phyloP scores from a whole-genome alignment of 768 basidiomycete genomes.

The Nidularia pulvinata region DNA sequence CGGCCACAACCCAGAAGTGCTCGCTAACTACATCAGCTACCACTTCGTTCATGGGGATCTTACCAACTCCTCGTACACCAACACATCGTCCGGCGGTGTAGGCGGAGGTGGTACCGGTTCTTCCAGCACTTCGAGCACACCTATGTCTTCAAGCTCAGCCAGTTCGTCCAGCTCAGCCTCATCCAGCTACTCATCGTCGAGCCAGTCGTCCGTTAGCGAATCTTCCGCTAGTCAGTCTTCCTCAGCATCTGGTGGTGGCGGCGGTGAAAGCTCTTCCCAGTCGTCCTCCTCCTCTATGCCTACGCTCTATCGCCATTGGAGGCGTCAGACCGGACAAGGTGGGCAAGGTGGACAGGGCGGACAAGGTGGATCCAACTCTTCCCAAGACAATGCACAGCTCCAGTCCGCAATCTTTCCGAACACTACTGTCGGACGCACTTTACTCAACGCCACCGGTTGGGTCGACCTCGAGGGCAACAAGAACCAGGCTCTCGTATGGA shows the following conservation, averaged over 20 bases:
- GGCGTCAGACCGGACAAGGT: neutral
- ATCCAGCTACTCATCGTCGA: neutral
- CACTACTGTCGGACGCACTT: slow-evolving; percentile 62
- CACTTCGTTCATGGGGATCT: slow-evolving; percentile 58
- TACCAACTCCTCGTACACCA: slow-evolving; percentile 13
- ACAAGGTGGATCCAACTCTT: too few relatives aligned
- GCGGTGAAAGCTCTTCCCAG: neutral
- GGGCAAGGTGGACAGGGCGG: neutral
- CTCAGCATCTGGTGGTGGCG: neutral
- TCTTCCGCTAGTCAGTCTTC: neutral
- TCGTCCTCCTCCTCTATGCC: neutral
- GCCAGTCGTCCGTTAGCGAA: neutral
- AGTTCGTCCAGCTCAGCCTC: neutral
- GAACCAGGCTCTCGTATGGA: slow-evolving; percentile 50
- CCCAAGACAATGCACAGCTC: slow-evolving; percentile 1
- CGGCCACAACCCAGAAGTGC: slow-evolving; percentile 11
- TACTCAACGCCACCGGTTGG: slow-evolving; percentile 46
- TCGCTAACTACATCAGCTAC: slow-evolving; percentile 54
- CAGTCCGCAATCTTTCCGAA: slow-evolving; percentile 38
- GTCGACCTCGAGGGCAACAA: slow-evolving; percentile 59
- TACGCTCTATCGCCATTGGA: neutral
- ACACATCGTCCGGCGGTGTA: slow-evolving; percentile 7
- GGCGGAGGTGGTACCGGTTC: slow-evolving; percentile 6
- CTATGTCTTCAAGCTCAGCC: neutral
- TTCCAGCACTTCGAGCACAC: neutral